Base-by-base conservation (phyloP, 2,329 filamentous ascomycete genomes). In the Colletotrichum sp. region DNA sequence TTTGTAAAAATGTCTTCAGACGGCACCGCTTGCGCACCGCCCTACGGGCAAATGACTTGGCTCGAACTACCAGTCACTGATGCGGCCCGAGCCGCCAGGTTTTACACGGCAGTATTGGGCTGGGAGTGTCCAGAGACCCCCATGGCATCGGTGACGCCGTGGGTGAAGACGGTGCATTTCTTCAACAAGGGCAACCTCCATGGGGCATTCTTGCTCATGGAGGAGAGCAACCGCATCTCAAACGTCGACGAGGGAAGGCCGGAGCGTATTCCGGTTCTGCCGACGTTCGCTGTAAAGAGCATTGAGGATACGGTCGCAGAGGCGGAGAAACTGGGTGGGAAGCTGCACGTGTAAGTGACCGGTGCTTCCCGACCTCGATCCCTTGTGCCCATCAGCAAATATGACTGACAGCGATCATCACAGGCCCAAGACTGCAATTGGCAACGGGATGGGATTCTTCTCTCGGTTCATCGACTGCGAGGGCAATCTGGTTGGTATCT, bases 31-130 rank as follows among this genome's bases (percentile, higher is more conserved):
- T 48, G 24, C 32, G 9, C 4, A 5, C 21, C 36, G 26, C 69
- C 69, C 73, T 81, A 18, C 57, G 84, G 84, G 74, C 80, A 85
- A 66, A 81, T 85, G 64, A 84, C 81, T 78, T 87, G 84, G 84
- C 81, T 84, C 61, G 83, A 87, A 71, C 78, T 87, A 16, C 84
- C 85, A n/a, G 83, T 83, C 67, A 79, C 76, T 32, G 80, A 85
- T 76, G 72, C 84, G 16, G 63, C 75, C 34, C 81, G 85, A 34
- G 85, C 83, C 70, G 81, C 82, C 60, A 81, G 80, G 55, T 86
- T 87, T 79, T 87, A 86, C 77, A 79, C 78, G 10, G 78, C 82
- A 21, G 79, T 86, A 32, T 83, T 86, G 26, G 79, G 77, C 39
- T 85, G 84, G 84, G 80, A 84, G 21, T 80, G 80, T 69, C 43